Evolutionary conservation across 164 flowering plant genomes (phyloP), one percentile per base, ranked within the genome.

Genomic region (Nymphaea colorata): DNA sequence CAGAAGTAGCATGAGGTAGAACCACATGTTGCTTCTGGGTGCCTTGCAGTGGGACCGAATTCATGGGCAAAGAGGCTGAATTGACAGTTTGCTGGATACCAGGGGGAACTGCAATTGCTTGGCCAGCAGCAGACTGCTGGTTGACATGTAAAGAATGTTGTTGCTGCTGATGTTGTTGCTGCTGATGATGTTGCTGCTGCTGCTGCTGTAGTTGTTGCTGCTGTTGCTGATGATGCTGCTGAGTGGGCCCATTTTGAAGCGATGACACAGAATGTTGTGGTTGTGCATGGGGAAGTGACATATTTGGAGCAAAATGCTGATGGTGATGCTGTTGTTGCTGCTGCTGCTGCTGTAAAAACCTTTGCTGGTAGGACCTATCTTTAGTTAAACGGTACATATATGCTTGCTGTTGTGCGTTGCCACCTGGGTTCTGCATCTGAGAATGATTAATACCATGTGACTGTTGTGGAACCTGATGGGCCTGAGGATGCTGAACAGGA

Each of bases 291-390:
- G 87, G 79, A 75, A 78, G 77, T 78, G 82, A 70, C 65, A 81
- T 10, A 74, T 76, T 84, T 44, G 91, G 76, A 64, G 84, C 71
- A 67, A 81, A 64, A 73, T 80, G 82, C 68, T 81, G 89, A 8
- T 83, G 84, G 45, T 77, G 84, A 47, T 78, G 80, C 51, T 81
- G 85, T 66, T 77, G 84, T 59, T 79, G 83, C 15, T 78, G 86
- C 47, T 25, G 36, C 71, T 76, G 85, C 70, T 83, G 79, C 61
- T 66, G 82, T n/a, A 78, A 51, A 59, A 67, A 65, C 62, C 82
- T 82, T 64, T 86, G 92, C 71, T 88, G 93, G 67, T 82, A 69
- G 42, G 86, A 87, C 76, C 89, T 83, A 68, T 90, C 93, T 76
- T 86, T 90, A 66, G 89, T 86, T 64, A 88, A 16, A 45, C 85